Evolutionary conservation across 805 yeast species (phyloP).

Genomic region (Hanseniaspora meyeri): DNA sequence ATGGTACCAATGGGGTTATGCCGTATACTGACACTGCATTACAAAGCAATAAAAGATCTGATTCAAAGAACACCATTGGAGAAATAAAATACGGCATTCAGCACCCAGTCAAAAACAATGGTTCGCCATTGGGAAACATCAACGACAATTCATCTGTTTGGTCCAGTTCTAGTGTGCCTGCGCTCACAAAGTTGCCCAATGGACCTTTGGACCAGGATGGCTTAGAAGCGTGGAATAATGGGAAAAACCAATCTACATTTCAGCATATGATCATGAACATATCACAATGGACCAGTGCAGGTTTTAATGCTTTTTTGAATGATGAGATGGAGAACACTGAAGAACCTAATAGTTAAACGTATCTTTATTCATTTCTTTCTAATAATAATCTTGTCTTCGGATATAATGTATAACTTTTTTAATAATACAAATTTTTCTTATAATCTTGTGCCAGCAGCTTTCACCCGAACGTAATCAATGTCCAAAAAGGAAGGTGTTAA

Average conservation of each 20-base stretch:
- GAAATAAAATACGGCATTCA: not conserved
- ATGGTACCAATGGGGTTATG: not conserved
- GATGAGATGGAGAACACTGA: not conserved
- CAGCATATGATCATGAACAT: conserved; percentile 51
- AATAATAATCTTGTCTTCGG: not conserved
- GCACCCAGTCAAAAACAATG: not conserved
- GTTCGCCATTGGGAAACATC: not conserved
- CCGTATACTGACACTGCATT: not conserved
- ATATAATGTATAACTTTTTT: not conserved
- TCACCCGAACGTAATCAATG: not conserved
- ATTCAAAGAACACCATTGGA: not conserved
- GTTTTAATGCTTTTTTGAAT: conserved; percentile 16
- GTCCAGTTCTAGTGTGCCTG: not conserved
- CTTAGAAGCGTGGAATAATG: conserved; percentile 13
- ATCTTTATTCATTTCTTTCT: no score
- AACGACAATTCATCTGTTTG: not conserved
- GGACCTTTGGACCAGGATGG: not conserved
- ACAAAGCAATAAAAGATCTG: not conserved
- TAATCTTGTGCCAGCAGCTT: not conserved
- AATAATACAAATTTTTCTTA: not conserved
- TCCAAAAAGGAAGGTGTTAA: not conserved
- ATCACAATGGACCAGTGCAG: conserved; percentile 41
- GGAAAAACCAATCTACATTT: conserved; percentile 28
- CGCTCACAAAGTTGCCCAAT: not conserved
- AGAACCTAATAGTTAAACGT: not conserved